A percentile compares a stretch with the other conserved stretches of the same genome.
Conservation (phyloP, 2,329 filamentous ascomycete species). For the Neonectria hederae region DNA sequence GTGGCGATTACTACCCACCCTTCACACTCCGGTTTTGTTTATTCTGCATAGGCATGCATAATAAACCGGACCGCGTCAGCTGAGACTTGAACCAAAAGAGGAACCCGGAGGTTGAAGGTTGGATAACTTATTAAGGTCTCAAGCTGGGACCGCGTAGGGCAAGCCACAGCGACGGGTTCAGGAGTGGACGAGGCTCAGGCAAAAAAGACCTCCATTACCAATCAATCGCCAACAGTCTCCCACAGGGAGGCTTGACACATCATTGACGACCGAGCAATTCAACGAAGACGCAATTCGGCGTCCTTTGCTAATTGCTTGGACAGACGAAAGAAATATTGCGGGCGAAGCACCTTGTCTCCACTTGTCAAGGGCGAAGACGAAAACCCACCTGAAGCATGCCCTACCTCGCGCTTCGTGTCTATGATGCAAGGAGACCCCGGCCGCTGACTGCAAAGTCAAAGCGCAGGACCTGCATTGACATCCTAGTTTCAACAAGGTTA, state of each 20-base stretch:
- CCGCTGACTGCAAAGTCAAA: constrained; percentile 6
- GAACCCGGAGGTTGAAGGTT: background rate
- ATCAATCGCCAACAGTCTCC: background rate
- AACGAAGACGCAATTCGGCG: background rate
- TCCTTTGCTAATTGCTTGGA: background rate
- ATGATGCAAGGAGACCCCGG: constrained; percentile 4
- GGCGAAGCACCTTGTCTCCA: background rate
- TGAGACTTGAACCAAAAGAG: background rate
- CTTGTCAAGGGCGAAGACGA: constrained; percentile 6
- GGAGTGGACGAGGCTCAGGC: background rate
- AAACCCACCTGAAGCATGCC: constrained; percentile 1
- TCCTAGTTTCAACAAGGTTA: constrained; percentile 17
- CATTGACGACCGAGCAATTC: background rate
- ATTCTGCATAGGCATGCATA: background rate
- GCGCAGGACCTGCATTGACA: constrained; percentile 2
- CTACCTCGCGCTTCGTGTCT: background rate
- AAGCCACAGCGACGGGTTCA: constrained; percentile 7
- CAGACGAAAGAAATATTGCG: background rate
- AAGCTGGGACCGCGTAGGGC: background rate
- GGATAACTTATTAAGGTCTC: background rate
- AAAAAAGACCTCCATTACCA: background rate
- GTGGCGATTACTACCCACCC: background rate
- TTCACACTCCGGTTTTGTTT: background rate
- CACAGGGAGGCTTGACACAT: background rate
- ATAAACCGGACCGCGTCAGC: background rate